These are phyloP conservation scores for Picea abies DNA, from an alignment of 83 land plant genomes.

Conservation along the genomic window DNA sequence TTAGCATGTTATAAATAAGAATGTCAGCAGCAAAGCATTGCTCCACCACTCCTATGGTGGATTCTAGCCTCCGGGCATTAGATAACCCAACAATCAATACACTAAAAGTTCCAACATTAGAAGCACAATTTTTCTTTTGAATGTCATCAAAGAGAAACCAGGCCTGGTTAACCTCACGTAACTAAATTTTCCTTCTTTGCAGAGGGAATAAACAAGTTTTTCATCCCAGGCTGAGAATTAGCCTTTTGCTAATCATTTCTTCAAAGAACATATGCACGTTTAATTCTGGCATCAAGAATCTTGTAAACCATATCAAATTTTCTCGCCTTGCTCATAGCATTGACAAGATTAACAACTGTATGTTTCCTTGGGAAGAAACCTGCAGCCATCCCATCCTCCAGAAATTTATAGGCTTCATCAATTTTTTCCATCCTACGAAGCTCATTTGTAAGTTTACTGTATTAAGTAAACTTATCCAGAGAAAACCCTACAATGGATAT, in stretches of 20 bases:
- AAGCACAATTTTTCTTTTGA: background rate
- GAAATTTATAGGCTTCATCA: conserved; percentile 40
- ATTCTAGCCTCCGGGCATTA: conserved; percentile 19
- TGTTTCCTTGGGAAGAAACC: conserved; percentile 41
- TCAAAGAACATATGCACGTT: conserved; percentile 13
- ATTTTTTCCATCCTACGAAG: conserved; percentile 36
- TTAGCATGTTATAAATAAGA: conserved; percentile 45
- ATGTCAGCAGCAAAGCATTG: conserved; percentile 38
- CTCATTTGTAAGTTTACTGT: conserved; percentile 41
- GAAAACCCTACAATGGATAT: conserved; percentile 41
- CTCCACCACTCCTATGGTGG: conserved; percentile 27
- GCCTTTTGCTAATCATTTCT: conserved; percentile 19
- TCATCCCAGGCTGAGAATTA: conserved; percentile 43
- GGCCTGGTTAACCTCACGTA: conserved; percentile 20
- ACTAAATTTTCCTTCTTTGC: conserved; percentile 23
- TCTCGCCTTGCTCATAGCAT: conserved; percentile 37
- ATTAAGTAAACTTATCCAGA: conserved; percentile 28
- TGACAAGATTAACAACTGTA: conserved; percentile 38
- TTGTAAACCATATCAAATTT: conserved; percentile 46
- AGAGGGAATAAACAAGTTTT: conserved; percentile 29
- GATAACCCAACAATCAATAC: conserved; percentile 40
- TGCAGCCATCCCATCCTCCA: conserved; percentile 33
- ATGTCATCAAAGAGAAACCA: conserved; percentile 27
- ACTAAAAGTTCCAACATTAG: conserved; percentile 22
- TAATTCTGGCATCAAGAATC: conserved; percentile 19